phyloP scores from a whole-genome alignment of 805 yeast genomes.

The Schizosaccharomyces octosporus region DNA sequence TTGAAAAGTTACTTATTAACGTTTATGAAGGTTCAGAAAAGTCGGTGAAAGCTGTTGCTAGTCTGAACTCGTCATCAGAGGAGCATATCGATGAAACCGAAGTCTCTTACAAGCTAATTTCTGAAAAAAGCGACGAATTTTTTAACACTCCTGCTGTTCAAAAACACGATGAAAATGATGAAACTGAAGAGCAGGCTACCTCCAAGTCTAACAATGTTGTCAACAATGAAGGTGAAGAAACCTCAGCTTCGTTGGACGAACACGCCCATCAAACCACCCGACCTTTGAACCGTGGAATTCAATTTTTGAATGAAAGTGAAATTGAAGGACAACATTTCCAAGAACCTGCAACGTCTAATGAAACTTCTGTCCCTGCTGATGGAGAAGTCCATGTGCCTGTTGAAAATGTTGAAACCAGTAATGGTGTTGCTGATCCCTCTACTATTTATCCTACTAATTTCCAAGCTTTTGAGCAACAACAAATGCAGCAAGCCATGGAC shows the following conservation, averaged over 20 bases:
- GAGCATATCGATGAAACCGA: neutral
- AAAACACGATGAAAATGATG: neutral
- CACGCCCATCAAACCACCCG: neutral
- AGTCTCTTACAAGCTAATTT: neutral
- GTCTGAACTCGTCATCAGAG: neutral
- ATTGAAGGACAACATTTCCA: neutral
- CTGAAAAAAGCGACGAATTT: neutral
- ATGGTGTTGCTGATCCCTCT: neutral
- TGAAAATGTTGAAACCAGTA: neutral
- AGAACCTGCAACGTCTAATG: neutral
- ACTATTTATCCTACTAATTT: neutral
- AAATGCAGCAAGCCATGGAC: neutral
- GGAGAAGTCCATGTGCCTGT: neutral
- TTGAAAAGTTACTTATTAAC: neutral
- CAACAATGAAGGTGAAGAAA: neutral
- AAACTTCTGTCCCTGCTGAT: neutral
- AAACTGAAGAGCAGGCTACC: neutral
- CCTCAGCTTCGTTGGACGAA: neutral
- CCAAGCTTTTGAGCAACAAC: neutral
- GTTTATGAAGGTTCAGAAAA: neutral
- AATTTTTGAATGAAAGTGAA: constrained; percentile 1
- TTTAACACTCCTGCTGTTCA: neutral
- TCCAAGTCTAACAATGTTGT: neutral
- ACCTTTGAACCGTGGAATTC: neutral
- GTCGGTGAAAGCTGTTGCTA: neutral